Evolutionary conservation across 1,139 yeast species (phyloP), one percentile per base, ranked within the genome.

Genomic region (Geotrichum restrictum): DNA sequence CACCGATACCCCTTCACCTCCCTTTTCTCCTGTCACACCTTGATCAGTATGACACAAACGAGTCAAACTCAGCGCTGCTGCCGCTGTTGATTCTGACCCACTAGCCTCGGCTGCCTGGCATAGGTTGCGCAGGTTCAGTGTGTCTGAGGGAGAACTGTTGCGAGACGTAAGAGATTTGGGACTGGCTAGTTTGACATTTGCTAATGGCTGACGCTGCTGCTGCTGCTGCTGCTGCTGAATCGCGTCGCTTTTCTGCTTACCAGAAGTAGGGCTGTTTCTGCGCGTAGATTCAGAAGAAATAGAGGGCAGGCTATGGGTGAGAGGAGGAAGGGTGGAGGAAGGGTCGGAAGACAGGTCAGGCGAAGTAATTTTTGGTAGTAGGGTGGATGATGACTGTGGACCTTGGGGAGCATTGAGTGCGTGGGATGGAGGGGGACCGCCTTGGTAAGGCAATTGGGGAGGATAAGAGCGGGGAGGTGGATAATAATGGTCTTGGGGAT

Each of bases 31-130:
- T 24, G 5, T 24, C 8, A 24, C 29, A 24, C 29, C 29, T 24
- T 8, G 7, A 24, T 5, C 29, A 24, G 29, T 24, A n/a, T 37
- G 19, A 21, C 41, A 37, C 24, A 37, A 13, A 2, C 41, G 19
- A 3, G 41, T 21, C 41, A 37, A 37, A 13, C 27, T 37, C 6
- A 37, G 24, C 24, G 41, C 41, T n/a, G 41, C 22, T 6, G 39
- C 39, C 4, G 27, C 27, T 10, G 41, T 16, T 13, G 41, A 21
- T 13, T 21, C 8, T 3, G 41, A 11, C 6, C 29, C 29, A 8
- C 29, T 24, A 5, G 8, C 29, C 41, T 19, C 41, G 22, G 49
- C 49, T 2, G 49, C 53, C 1, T 37, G 18, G 29, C 53, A 49
- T 36, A 49, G 33, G 39, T 34, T 49, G 29, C 40, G 32, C 31